Percentiles rank a stretch among this genome's conserved stretches.
These are phyloP conservation scores for Trypanosoma platydactyli DNA, from an alignment of 208 protist genomes.

Conservation along the genomic window DNA sequence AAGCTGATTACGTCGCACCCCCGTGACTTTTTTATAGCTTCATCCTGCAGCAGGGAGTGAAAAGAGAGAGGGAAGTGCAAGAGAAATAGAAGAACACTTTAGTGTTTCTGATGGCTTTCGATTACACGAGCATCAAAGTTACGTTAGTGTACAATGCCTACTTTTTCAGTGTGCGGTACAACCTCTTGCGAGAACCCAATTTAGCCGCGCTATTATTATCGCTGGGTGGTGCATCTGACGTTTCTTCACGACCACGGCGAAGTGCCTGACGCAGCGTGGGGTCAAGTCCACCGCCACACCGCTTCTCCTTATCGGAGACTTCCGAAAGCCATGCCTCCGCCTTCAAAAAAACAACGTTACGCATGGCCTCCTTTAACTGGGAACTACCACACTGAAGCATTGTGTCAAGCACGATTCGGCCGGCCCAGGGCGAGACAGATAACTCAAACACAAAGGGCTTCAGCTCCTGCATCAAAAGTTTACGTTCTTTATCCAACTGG, in stretches of 20 bases:
- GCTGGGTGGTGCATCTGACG: conserved; percentile 19
- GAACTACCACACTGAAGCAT: conserved; percentile 71
- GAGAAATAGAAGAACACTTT: no score
- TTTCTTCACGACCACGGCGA: conserved; percentile 64
- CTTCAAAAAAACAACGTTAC: conserved; percentile 80
- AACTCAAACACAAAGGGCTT: conserved; percentile 88
- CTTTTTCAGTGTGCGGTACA: conserved; percentile 76
- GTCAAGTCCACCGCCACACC: conserved; percentile 52
- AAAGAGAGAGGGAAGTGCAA: background rate
- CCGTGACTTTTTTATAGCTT: no score
- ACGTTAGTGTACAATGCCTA: conserved; percentile 18
- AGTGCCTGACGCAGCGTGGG: conserved; percentile 71
- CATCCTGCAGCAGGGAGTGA: conserved; percentile 12
- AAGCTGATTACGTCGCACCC: no score
- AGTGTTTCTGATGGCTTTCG: background rate
- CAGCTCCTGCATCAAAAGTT: conserved; percentile 77
- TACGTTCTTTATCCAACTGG: conserved; percentile 58
- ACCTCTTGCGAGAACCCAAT: conserved; percentile 40
- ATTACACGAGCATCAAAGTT: background rate
- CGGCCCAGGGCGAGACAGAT: conserved; percentile 82
- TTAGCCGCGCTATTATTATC: background rate
- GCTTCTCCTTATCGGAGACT: conserved; percentile 48
- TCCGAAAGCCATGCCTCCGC: conserved; percentile 83
- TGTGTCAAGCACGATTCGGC: conserved; percentile 82
- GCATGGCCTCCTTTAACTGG: conserved; percentile 72